Percentiles rank a stretch among this genome's conserved stretches.
Conservation (phyloP, 495 filamentous ascomycete genomes). For the Aspergillus wentii region DNA sequence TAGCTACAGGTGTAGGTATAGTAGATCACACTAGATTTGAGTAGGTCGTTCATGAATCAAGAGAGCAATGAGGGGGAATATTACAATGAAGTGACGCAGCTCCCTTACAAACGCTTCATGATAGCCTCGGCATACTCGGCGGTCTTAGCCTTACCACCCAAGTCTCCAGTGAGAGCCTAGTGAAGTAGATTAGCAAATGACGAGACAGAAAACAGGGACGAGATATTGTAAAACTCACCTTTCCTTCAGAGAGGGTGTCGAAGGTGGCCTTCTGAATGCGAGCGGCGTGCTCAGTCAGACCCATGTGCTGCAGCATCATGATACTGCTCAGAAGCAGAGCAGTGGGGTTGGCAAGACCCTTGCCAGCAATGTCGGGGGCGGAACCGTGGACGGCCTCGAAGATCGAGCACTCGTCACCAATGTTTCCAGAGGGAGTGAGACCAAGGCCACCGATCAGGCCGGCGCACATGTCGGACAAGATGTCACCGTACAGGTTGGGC, state of each 20-base stretch:
- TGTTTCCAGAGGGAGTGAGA: slow-evolving; percentile 95
- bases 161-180: slow-evolving; percentile 80
- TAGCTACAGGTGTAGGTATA: slow-evolving; percentile 32
- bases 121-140: slow-evolving; percentile 87
- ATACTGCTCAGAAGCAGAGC: slow-evolving; percentile 85
- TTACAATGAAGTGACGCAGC: slow-evolving; percentile 29
- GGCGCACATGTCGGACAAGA: slow-evolving; percentile 98
- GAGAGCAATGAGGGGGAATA: slow-evolving; percentile 31
- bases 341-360: slow-evolving; percentile 92
- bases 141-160: slow-evolving; percentile 92
- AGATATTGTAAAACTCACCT: slow-evolving; percentile 56
- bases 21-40: slow-evolving; percentile 40
- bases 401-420: slow-evolving; percentile 97
- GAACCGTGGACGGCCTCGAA: slow-evolving; percentile 99
- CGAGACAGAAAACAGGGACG: too few species aligned
- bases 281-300: slow-evolving; percentile 73
- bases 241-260: slow-evolving; percentile 89
- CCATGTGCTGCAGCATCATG: slow-evolving; percentile 99
- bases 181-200: too few species aligned
- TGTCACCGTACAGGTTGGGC: slow-evolving; percentile 99
- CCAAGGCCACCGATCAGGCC: slow-evolving; percentile 97
- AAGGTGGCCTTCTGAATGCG: slow-evolving; percentile 94
- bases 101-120: slow-evolving; percentile 70
- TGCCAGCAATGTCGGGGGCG: slow-evolving; percentile 95
- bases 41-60: slow-evolving; percentile 42